Evolutionary conservation across 1,284 basidiomycete genomes (phyloP), one percentile per base, ranked within the genome.

Genomic region (Heliocybe sulcata): DNA sequence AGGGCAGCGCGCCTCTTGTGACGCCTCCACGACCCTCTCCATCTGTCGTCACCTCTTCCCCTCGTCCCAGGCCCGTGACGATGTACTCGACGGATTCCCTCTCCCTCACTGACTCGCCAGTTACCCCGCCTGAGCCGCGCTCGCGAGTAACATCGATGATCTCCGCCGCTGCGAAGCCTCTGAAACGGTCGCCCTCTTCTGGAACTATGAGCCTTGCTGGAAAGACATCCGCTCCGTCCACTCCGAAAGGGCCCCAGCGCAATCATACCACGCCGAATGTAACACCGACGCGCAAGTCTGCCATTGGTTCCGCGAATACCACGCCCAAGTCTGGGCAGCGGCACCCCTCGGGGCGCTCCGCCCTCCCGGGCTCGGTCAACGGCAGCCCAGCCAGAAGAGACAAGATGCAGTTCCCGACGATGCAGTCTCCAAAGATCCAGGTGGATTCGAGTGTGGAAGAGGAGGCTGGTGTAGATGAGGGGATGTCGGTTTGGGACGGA

Each of bases 401-500:
- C 8, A 42, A 20, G 38, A 42, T 42, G 38, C 12, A 42, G 38
- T 42, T 42, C 38, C 38, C 38, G 38, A 6, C 38, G 38, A 42
- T 42, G 38, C 38, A 42, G 38, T 58, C 45, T n/a, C 52, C 42
- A 52, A 47, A 29, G 53, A 45, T 54, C 57, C 16, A 59, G 55
- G 51, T 33, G 16, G 20, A 25, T 3, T 14, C 16, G 52, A 47
- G 25, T 16, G 12, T 19, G 20, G 51, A 29, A 4, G 51, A 52
- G 4, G 51, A 52, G n/a, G n/a, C n/a, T n/a, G n/a, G n/a, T 29
- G 47, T n/a, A 22, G 47, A 49, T 11, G 26, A 4, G 50, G 9
- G 26, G 50, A 19, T 52, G 23, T 53, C 29, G 42, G 69, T 65
- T 47, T 35, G 35, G 45, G 71, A 72, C 26, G 70, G 67, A 27